Evolutionary conservation across 257 asterid species (phyloP).

Genomic region (Striga asiatica): DNA sequence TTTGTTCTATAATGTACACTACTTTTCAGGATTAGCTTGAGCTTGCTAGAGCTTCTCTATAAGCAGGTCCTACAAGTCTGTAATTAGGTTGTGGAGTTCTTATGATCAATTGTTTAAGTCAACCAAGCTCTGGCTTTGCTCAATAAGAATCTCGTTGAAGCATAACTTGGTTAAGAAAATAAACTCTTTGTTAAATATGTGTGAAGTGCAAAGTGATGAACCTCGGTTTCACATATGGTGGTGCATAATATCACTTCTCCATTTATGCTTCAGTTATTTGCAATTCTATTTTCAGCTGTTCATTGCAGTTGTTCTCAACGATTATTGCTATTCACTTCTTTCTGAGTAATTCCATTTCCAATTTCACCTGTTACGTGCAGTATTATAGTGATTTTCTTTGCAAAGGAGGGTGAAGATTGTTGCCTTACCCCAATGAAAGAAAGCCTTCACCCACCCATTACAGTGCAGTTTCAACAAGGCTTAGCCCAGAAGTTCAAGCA

Average conservation of each 20-base stretch:
- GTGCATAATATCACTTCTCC: no score
- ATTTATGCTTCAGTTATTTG: no score
- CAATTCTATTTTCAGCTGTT: no score
- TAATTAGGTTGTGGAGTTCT: background rate
- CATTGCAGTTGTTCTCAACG: no score
- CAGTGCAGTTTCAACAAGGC: conserved; percentile 61
- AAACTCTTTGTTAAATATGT: no score
- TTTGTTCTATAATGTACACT: background rate
- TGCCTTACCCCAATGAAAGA: conserved; percentile 59
- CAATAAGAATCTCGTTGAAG: background rate
- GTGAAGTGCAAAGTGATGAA: no score
- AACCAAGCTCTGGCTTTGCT: background rate
- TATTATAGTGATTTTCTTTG: conserved; percentile 74
- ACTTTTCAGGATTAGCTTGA: no score
- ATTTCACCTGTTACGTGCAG: conserved; percentile 33
- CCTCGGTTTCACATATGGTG: no score
- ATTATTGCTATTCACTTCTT: no score
- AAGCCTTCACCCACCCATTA: conserved; percentile 50
- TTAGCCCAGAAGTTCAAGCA: conserved; percentile 80
- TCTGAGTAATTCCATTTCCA: no score
- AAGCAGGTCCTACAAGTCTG: background rate
- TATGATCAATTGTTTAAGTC: background rate
- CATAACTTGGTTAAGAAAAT: background rate
- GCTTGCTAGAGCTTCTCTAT: no score
- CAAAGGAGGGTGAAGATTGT: conserved; percentile 86